A percentile compares a stretch with the other conserved stretches of the same genome.
These are phyloP conservation scores for Peniophora sp. DNA, from an alignment of 1,284 basidiomycete genomes.

Conservation along the genomic window DNA sequence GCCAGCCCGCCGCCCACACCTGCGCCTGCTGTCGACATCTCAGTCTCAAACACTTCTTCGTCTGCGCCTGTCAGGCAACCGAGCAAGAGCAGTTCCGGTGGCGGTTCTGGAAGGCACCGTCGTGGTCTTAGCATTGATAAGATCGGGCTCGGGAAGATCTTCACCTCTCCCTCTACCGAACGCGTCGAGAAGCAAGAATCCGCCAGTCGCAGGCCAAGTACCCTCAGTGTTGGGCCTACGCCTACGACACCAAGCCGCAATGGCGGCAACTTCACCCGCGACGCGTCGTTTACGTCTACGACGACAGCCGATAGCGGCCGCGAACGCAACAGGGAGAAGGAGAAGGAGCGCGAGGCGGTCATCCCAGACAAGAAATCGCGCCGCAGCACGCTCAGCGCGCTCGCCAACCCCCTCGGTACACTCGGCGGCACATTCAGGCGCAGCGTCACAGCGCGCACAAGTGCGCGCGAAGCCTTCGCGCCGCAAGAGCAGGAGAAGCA, in stretches of 20 bases:
- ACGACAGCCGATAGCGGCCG: not conserved
- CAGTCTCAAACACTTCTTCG: constrained; percentile 11
- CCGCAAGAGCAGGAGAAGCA: not conserved
- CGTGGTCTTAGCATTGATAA: constrained; percentile 68
- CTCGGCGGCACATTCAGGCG: constrained; percentile 19
- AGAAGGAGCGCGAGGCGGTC: constrained; percentile 9
- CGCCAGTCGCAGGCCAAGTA: constrained; percentile 11
- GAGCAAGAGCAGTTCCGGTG: constrained; percentile 16
- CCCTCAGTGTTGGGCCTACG: not conserved
- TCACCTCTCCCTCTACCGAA: constrained; percentile 24
- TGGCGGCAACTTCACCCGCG: no score
- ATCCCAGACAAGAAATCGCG: constrained; percentile 46
- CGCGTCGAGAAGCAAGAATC: constrained; percentile 10
- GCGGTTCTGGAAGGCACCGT: constrained; percentile 37
- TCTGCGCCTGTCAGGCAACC: constrained; percentile 3
- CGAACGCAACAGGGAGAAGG: no score
- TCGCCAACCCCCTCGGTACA: constrained; percentile 68
- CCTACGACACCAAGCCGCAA: not conserved
- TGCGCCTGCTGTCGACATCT: constrained; percentile 25
- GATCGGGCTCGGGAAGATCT: constrained; percentile 63
- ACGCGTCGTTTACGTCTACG: not conserved
- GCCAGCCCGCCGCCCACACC: constrained; percentile 40
- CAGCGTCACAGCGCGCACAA: constrained; percentile 32
- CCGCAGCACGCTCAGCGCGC: constrained; percentile 75
- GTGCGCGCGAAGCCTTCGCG: not conserved